A percentile compares a stretch with the other conserved stretches of the same genome.
These are phyloP conservation scores for Eimeria acervulina DNA, from an alignment of 169 alveolate species.

Conservation along the genomic window DNA sequence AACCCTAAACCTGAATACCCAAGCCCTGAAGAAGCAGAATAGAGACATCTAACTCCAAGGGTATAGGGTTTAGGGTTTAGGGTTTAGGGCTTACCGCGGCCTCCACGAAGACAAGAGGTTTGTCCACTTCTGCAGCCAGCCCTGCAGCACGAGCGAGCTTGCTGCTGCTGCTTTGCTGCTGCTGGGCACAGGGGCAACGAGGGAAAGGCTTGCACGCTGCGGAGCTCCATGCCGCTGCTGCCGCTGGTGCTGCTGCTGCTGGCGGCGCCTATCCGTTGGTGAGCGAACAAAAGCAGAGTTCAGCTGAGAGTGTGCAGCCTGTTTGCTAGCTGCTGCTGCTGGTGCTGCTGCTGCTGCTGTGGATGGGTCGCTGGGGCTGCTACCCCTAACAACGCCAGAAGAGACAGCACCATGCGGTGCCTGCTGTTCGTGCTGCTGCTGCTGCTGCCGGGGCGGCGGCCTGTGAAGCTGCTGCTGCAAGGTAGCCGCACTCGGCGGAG, in stretches of 20 bases:
- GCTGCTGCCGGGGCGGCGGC: not conserved
- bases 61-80: not conserved
- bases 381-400: not conserved
- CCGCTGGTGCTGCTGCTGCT: conserved; percentile 71
- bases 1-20: not conserved
- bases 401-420: not conserved
- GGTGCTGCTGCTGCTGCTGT: not conserved
- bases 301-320: not conserved
- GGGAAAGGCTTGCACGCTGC: conserved; percentile 34
- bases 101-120: conserved; percentile 80
- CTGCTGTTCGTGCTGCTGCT: conserved; percentile 10
- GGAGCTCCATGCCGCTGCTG: conserved; percentile 34
- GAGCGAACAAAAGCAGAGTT: conserved; percentile 30
- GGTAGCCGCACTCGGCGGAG: not conserved
- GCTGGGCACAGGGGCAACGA: conserved; percentile 51
- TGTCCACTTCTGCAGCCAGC: conserved; percentile 83
- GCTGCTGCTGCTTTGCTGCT: conserved; percentile 65
- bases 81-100: conserved; percentile 40
- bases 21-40: not conserved
- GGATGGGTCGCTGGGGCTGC: not conserved
- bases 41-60: too few species aligned
- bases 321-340: not conserved
- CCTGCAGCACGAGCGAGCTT: conserved; percentile 71
- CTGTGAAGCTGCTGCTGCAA: not conserved
- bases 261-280: conserved; percentile 8